Base-by-base conservation (phyloP, 345 rosid species). In the Lepidium sativum region DNA sequence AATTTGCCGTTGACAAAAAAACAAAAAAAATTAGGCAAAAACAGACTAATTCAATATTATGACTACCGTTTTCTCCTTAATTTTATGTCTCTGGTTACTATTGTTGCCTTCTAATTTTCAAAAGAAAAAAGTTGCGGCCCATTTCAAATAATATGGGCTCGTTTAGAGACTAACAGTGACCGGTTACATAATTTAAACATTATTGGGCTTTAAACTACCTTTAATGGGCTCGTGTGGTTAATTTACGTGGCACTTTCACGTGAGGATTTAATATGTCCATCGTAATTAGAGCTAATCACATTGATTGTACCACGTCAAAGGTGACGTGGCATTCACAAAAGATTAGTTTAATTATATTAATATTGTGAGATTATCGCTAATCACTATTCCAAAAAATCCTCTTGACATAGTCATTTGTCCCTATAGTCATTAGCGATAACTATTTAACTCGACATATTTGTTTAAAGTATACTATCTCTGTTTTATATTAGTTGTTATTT, bases 291-390 rank as follows among this genome's bases (percentile, higher is more conserved):
- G 40, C n/a, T 9, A 55, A 40, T 6, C 56, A 60, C 39, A 67
- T 8, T 47, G 63, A 23, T 11, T 23, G 7, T 67, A 48, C 63
- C 63, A 67, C 38, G 74, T 60, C 67, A 60, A 51, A 40, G 59
- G 31, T 51, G 60, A 69, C 13, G 47, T 60, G 73, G 73, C 73
- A 15, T 60, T 15, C 34, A 32, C 31, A 50, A 69, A 50, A 40
- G 29, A 50, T 27, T 40, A 14, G 27, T 18, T 49, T 52, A 14
- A 68, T 23, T 40, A 39, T 40, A 38, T 45, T 5, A 15, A 8
- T 9, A 8, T 35, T 58, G 65, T 68, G 57, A 32, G 50, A 45
- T 47, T 37, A 57, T 2, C 49, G 35, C 50, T 23, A 8, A 23
- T n/a, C 40, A 56, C 50, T 12, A 23, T n/a, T 17, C 58, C 33